A percentile compares a stretch with the other conserved stretches of the same genome.
Evolutionary conservation across 805 yeast species (phyloP).

Genomic region (Candida namnaoensis): DNA sequence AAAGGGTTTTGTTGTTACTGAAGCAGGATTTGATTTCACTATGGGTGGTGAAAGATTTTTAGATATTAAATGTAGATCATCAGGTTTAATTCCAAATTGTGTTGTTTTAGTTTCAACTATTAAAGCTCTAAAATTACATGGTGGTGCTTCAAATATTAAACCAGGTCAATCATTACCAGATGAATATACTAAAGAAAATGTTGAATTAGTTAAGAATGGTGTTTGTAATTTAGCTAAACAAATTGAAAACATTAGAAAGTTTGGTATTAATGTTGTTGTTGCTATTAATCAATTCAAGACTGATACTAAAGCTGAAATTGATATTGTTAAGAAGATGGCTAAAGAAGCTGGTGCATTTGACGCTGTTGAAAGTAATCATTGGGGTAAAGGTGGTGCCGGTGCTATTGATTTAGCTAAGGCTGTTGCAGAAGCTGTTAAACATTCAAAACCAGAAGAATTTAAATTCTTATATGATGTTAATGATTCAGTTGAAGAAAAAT

Average conservation of each 20-base stretch:
- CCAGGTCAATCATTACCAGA: conserved; percentile 85
- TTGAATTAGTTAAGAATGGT: conserved; percentile 69
- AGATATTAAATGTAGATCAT: conserved; percentile 90
- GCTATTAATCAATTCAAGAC: conserved; percentile 85
- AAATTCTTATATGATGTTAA: conserved; percentile 64
- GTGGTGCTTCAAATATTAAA: conserved; percentile 95
- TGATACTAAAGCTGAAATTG: conserved; percentile 76
- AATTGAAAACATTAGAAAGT: conserved; percentile 73
- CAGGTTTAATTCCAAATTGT: conserved; percentile 81
- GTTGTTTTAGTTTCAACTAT: conserved; percentile 95
- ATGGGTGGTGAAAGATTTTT: conserved; percentile 99
- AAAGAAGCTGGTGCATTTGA: conserved; percentile 87
- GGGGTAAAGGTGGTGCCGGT: conserved; percentile 94
- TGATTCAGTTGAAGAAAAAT: conserved; percentile 70
- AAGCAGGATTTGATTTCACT: conserved; percentile 97
- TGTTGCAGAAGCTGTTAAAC: conserved; percentile 61
- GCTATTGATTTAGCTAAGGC: conserved; percentile 79
- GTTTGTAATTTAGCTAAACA: conserved; percentile 87
- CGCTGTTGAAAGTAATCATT: conserved; percentile 87
- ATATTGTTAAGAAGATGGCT: conserved; percentile 71
- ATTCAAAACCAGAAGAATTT: conserved; percentile 34
- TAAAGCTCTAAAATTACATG: conserved; percentile 93
- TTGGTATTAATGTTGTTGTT: conserved; percentile 88
- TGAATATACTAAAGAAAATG: conserved; percentile 74
- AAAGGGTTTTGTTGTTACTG: conserved; percentile 89